These are phyloP conservation scores for Usnea hakonensis DNA, from an alignment of 495 filamentous ascomycete genomes.

Conservation along the genomic window DNA sequence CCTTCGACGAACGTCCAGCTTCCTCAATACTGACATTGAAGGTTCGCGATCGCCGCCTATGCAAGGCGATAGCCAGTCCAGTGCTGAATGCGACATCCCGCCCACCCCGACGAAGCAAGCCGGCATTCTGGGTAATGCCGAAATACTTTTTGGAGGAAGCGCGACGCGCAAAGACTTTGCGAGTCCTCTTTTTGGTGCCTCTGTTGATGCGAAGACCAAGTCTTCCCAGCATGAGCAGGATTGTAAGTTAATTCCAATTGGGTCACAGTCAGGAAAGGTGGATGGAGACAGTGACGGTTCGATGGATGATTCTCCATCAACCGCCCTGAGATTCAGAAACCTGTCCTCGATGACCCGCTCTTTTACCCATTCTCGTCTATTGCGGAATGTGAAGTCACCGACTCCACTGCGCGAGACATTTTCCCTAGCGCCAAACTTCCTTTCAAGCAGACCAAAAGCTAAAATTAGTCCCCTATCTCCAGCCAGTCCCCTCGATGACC, in stretches of 20 bases:
- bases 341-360: conserved; percentile 27
- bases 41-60: conserved; percentile 48
- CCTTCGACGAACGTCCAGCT: conserved; percentile 59
- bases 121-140: conserved; percentile 33
- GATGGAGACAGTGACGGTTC: conserved; percentile 26
- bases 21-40: conserved; percentile 74
- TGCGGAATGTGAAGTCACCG: conserved; percentile 29
- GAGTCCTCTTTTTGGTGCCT: conserved; percentile 6
- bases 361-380: conserved; percentile 33
- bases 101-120: conserved; percentile 87
- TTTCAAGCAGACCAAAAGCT: conserved; percentile 33
- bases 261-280: conserved; percentile 18
- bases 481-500: conserved; percentile 47
- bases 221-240: conserved; percentile 17
- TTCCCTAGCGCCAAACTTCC: conserved; percentile 26
- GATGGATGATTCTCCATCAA: conserved; percentile 34
- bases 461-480: conserved; percentile 37
- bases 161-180: conserved; percentile 2
- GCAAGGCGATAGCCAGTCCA: conserved; percentile 50
- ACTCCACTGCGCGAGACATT: conserved; percentile 31
- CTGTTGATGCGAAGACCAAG: conserved; percentile 1
- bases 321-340: conserved; percentile 26
- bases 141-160: conserved; percentile 10
- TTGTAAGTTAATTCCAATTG: conserved; percentile 31
- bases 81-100: conserved; percentile 66